phyloP scores from a whole-genome alignment of 352 stramenopile genomes.

The Pythium folliculosum region DNA sequence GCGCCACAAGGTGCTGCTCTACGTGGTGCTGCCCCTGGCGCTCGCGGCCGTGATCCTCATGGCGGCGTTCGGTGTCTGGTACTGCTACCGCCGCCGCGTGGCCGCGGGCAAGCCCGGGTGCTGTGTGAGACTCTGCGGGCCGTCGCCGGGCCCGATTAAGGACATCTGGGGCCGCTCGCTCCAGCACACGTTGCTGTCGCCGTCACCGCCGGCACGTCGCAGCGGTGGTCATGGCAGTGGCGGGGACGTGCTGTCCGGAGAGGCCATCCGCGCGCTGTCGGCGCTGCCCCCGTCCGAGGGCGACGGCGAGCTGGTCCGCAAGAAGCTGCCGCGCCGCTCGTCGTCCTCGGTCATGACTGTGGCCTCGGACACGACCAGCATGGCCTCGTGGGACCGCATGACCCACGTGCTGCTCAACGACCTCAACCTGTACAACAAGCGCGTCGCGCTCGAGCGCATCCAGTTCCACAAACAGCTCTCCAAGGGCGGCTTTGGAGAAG shows the following conservation, averaged over 20 bases:
- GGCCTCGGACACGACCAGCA: conserved; percentile 16
- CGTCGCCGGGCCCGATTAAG: conserved; percentile 3
- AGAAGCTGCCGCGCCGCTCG: conserved; percentile 33
- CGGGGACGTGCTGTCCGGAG: not conserved
- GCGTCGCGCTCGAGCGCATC: conserved; percentile 25
- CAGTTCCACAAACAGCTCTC: conserved; percentile 30
- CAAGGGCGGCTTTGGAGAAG: conserved; percentile 30
- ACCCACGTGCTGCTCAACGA: conserved; percentile 26
- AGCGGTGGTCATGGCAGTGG: not conserved
- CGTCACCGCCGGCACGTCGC: conserved; percentile 3
- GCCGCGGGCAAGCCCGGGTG: conserved; percentile 3
- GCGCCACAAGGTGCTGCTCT: conserved; percentile 28
- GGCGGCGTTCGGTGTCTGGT: conserved; percentile 23
- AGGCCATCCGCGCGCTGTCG: not conserved
- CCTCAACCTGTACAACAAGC: conserved; percentile 25
- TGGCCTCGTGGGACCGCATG: conserved; percentile 22
- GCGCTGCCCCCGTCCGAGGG: conserved; percentile 1
- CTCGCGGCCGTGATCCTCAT: conserved; percentile 25
- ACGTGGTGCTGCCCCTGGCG: conserved; percentile 36
- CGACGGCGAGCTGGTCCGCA: conserved; percentile 1
- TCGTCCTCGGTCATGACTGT: conserved; percentile 37
- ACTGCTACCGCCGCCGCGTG: conserved; percentile 28
- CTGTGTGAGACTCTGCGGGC: conserved; percentile 12
- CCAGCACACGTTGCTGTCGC: conserved; percentile 24
- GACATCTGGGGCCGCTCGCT: conserved; percentile 24